These are phyloP conservation scores for Apiospora phragmitis DNA, from an alignment of 2,329 filamentous ascomycete genomes.

Conservation along the genomic window DNA sequence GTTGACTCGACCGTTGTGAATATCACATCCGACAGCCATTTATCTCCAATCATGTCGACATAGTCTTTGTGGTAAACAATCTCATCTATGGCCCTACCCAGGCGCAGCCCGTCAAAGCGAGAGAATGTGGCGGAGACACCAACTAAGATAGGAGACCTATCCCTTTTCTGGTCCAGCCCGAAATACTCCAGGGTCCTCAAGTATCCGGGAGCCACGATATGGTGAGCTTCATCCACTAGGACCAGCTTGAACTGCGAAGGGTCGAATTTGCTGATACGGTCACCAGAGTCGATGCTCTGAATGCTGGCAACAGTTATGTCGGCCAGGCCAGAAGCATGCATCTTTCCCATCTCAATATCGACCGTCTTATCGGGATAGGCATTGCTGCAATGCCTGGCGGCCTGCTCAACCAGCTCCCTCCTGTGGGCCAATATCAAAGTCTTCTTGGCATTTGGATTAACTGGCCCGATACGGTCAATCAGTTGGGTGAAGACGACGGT, in stretches of 20 bases:
- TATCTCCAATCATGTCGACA: conserved; percentile 69
- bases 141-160: conserved; percentile 67
- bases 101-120: conserved; percentile 77
- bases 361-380: conserved; percentile 80
- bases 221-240: conserved; percentile 94
- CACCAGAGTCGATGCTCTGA: conserved; percentile 75
- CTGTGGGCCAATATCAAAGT: conserved; percentile 92
- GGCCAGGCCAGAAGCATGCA: conserved; percentile 74
- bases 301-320: conserved; percentile 95
- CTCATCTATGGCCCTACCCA: conserved; percentile 86
- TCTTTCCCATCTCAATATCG: conserved; percentile 87
- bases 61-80: conserved; percentile 90
- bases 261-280: conserved; percentile 81
- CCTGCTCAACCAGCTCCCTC: conserved; percentile 91
- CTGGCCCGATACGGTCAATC: conserved; percentile 71
- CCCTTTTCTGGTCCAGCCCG: conserved; percentile 54
- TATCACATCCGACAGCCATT: conserved; percentile 88
- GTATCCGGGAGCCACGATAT: conserved; percentile 86
- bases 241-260: conserved; percentile 81
- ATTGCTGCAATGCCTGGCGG: conserved; percentile 76
- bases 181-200: conserved; percentile 78
- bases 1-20: conserved; percentile 90
- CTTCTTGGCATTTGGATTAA: conserved; percentile 60
- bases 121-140: conserved; percentile 84
- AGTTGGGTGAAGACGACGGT: conserved; percentile 97